Conservation (phyloP, 371 early-diverging fungal species). For the Mucor indicus region DNA sequence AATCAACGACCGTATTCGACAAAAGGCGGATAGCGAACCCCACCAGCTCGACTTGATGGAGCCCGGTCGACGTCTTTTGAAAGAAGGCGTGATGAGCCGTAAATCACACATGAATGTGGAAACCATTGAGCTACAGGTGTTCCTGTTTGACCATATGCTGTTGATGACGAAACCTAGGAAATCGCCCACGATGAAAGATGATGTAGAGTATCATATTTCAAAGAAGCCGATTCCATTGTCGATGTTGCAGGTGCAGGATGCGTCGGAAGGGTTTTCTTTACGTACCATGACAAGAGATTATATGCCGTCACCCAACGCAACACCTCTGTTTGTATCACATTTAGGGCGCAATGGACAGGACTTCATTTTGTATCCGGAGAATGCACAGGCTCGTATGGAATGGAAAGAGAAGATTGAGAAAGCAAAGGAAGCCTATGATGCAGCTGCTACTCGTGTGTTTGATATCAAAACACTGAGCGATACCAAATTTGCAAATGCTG, state of each 20-base stretch:
- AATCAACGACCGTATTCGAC: conserved; percentile 40
- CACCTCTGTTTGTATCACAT: conserved; percentile 41
- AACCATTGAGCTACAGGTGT: conserved; percentile 65
- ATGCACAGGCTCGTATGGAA: conserved; percentile 66
- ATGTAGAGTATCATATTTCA: conserved; percentile 57
- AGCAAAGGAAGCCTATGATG: conserved; percentile 55
- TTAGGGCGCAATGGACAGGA: conserved; percentile 75
- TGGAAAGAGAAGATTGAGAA: conserved; percentile 85
- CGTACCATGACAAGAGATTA: conserved; percentile 7
- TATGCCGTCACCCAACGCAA: conserved; percentile 41
- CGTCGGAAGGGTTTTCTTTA: conserved; percentile 45
- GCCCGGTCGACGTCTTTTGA: conserved; percentile 68
- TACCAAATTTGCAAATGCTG: conserved; percentile 29
- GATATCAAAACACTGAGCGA: conserved; percentile 54
- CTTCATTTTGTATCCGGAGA: conserved; percentile 69
- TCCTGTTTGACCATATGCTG: conserved; percentile 86
- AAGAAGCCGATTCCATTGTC: conserved; percentile 63
- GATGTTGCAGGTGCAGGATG: conserved; percentile 51
- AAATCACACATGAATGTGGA: conserved; percentile 68
- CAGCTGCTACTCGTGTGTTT: conserved; percentile 49
- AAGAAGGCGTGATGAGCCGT: conserved; percentile 75
- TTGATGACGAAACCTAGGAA: conserved; percentile 70
- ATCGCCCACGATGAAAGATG: conserved; percentile 33
- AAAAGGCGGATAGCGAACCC: conserved; percentile 40
- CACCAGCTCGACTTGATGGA: conserved; percentile 47